Base-by-base conservation (phyloP, 106 monocot genomes). In the Dioscorea zingiberensis region DNA sequence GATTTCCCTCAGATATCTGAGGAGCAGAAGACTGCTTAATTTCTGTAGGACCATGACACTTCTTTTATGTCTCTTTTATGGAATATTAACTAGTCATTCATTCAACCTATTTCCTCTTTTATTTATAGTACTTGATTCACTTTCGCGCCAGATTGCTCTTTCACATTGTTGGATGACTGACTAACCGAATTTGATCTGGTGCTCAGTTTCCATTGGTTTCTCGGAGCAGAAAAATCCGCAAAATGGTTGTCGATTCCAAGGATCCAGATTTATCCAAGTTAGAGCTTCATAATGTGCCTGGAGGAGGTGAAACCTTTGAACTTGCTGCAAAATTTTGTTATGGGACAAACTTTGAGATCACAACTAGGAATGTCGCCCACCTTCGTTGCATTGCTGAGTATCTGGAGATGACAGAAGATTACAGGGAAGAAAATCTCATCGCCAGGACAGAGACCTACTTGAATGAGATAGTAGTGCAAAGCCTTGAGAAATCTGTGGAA, bases 391-490 rank as follows among this genome's bases (percentile, higher is more conserved):
- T 90, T 59, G 89, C 86, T 3, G 84, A 87, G 55, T 94, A 87
- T 76, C 77, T 94, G 16, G 87, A 94, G 67, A 94, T 94, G 94
- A 84, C 89, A 28, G 90, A 94, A 54, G 90, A 90, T 46, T 90
- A 75, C 72, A 67, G 70, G 58, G 84, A 84, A 63, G 79, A 78
- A 66, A 94, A 94, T 55, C 80, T 94, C 21, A 80, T 94, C 77
- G 25, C 79, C 25, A 59, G 73, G 30, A 75, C 89, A 46, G 94
- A 94, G 67, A 62, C 60, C 12, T 94, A 72, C 65, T 62, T 94
- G 72, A 84, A 82, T 44, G 86, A 94, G 27, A 62, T 87, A 46
- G 90, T 94, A 22, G 27, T 80, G 30, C 85, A 77, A 64, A 94
- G 87, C 77, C 81, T 94, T 16, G 87, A 94, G 68, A 89, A 84